These are phyloP conservation scores for Geranium rotundifolium DNA, from an alignment of 345 rosid genomes.

Conservation along the genomic window DNA sequence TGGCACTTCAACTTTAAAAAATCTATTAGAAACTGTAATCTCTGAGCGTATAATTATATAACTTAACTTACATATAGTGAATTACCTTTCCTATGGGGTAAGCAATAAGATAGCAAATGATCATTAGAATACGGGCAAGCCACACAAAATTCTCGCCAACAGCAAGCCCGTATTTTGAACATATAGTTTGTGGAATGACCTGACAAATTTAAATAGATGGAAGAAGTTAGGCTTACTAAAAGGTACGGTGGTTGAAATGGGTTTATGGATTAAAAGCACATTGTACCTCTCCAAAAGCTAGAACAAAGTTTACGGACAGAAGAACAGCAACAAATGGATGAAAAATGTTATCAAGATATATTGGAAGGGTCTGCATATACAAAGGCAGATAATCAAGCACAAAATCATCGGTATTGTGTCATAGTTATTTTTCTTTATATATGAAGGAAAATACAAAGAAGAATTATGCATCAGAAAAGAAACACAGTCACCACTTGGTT, in stretches of 20 bases:
- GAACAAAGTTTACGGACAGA: not conserved
- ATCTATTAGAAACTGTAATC: no score
- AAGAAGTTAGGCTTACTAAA: not conserved
- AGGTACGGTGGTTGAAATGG: not conserved
- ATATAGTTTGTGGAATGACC: conserved; percentile 1
- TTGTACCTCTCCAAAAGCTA: not conserved
- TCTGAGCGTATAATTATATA: no score
- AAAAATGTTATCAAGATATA: not conserved
- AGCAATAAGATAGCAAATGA: not conserved
- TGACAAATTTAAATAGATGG: not conserved
- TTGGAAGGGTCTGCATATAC: not conserved
- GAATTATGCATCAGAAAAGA: no score
- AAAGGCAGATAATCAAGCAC: no score
- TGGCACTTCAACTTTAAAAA: no score
- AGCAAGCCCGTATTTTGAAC: not conserved
- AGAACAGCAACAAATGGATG: not conserved
- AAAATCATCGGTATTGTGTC: no score
- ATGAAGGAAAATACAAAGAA: no score
- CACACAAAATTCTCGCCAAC: conserved; percentile 2
- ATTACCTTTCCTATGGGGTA: not conserved
- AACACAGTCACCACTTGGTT: no score
- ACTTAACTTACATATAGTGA: not conserved
- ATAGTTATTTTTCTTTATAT: no score
- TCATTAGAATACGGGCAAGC: conserved; percentile 1
- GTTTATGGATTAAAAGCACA: not conserved